These are phyloP conservation scores for Cutaneotrichosporon spelunceum DNA, from an alignment of 1,284 basidiomycete species.

Conservation along the genomic window DNA sequence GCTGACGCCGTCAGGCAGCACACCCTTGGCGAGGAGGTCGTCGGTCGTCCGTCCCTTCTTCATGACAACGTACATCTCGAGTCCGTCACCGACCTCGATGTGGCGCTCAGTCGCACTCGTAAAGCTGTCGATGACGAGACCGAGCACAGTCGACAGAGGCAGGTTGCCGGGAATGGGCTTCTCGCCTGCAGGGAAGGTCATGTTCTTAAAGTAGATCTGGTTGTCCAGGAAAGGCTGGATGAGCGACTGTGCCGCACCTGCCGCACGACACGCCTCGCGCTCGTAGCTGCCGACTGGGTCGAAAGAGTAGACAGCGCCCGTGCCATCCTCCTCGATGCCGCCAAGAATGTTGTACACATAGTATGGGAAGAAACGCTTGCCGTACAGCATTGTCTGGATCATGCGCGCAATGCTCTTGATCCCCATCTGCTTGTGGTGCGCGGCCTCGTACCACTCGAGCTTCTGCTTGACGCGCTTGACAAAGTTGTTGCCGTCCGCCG, in stretches of 20 bases:
- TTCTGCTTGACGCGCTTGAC: conserved; percentile 91
- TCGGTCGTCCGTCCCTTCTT: conserved; percentile 64
- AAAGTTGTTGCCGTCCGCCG: conserved; percentile 92
- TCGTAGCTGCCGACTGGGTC: conserved; percentile 95
- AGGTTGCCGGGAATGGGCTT: conserved; percentile 73
- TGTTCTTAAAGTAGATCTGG: conserved; percentile 98
- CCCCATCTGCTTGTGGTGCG: conserved; percentile 89
- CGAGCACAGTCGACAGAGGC: conserved; percentile 71
- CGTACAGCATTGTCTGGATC: conserved; percentile 94
- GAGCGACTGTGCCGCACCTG: conserved; percentile 82
- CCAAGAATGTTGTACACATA: conserved; percentile 94
- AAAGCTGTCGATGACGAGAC: conserved; percentile 75
- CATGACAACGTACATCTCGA: conserved; percentile 84
- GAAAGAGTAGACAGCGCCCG: conserved; percentile 93
- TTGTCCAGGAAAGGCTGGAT: conserved; percentile 96
- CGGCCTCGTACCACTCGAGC: conserved; percentile 94
- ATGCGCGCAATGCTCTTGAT: conserved; percentile 85
- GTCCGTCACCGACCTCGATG: conserved; percentile 92
- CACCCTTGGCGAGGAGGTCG: conserved; percentile 60
- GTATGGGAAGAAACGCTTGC: conserved; percentile 90
- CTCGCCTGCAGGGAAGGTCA: conserved; percentile 50
- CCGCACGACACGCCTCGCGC: conserved; percentile 87
- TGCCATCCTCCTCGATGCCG: conserved; percentile 88
- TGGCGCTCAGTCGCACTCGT: conserved; percentile 92
- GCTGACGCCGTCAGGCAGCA: conserved; percentile 58